Evolutionary conservation across 2,329 filamentous ascomycete genomes (phyloP), one percentile per base, ranked within the genome.

Genomic region (Talaromyces rugulosus): DNA sequence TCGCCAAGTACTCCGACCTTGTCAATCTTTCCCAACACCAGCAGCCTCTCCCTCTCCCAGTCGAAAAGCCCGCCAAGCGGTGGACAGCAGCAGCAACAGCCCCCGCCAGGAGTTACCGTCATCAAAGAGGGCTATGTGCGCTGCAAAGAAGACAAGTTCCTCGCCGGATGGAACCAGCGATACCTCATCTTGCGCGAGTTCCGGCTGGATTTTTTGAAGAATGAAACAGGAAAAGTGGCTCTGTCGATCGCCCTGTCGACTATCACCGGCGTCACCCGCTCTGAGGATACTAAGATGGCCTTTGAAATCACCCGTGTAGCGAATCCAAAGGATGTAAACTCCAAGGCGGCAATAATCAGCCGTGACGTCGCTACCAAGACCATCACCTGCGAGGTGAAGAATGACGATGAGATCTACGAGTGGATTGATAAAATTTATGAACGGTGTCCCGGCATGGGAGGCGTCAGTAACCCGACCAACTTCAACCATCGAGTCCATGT

Each of bases 391-490:
- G 92, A 90, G 74, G 92, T 98, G 70, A 96, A 97, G 78, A 90
- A 88, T 61, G 95, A 99, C 71, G 94, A 96, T 72, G 95, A 99
- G 69, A 87, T 99, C 59, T 99, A 99, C 77, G 92, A 96, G 71
- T 99, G 95, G 95, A 96, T 98, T 71, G 95, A 99, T 76, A 91
- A 93, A 75, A 96, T 99, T 67, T 98, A 98, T 75, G 92, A 94
- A 69, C 89, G 94, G 66, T 98, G 94, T 75, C 95, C 95, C 18
- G 94, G 92, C 65, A 96, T 98, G 92, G 93, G 95, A 64, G 95
- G 95, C 69, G 95, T 99, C 61, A 97, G 94, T 79, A 97, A 98
- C 76, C 95, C 95, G 5, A 98, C 95, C 67, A 97, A 98, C 80
- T 99, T 99, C 80, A 92, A 90, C 28, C 95, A 99, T 75, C 90